Base-by-base conservation (phyloP, 495 filamentous ascomycete species). In the Neurospora discreta region DNA sequence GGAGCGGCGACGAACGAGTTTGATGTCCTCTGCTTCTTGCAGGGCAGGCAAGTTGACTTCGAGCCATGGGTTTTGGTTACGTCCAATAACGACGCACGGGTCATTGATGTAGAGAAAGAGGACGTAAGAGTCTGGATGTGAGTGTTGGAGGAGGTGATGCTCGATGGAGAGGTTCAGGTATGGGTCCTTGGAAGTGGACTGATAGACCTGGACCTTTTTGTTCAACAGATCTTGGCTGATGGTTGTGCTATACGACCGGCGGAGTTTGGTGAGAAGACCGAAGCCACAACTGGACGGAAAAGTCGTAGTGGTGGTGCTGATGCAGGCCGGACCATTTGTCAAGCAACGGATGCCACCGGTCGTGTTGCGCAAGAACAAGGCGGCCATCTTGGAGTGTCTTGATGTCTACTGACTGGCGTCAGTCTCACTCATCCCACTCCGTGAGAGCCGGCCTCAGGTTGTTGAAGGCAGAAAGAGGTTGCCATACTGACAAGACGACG, bases 51-150 rank as follows among this genome's bases (percentile, higher is more conserved):
- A 86, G 79, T 97, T 93, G 67, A 91, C 89, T 80, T 99, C 95
- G 10, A 92, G 84, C 94, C 94, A 99, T 44, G 95, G 95, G 78
- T 99, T 99, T 78, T 99, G 95, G 79, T 99, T 99, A 67, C 95
- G 91, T 16, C 95, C 95, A 72, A 99, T 89, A 74, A 99, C 88
- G 68, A 99, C 86, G 80, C 91, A 91, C 9, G 95, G 93, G 15
- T 85, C 82, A 80, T 99, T 98, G 72, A 87, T 84, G 82, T 98
- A 99, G 20, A 98, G 85, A 72, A 98, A 94, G 0, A 98, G 86
- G 40, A 97, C 79, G 52, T 86, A 88, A 6, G 93, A 94, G 73
- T 90, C 85, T 6, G 87, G 81, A 0, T 89, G 86, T 0, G 92
- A 87, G 44, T 90, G 87, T 70, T 90, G 87, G 1, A 98, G 88